Conservation (phyloP, 306 rosid species). For the Prunus fruticosa region DNA sequence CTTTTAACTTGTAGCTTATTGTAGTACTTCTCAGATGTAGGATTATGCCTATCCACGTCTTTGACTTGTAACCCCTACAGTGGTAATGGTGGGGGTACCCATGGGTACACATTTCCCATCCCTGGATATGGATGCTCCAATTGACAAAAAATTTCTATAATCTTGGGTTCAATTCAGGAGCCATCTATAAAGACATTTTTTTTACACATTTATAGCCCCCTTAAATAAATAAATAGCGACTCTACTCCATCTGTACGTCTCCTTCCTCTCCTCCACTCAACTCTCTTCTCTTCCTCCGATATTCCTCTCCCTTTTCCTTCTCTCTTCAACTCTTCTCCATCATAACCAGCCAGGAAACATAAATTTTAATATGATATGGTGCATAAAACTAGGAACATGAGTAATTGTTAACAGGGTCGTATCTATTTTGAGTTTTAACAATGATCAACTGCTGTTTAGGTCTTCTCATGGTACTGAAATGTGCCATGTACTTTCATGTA, state of each 20-base stretch:
- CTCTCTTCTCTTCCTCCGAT: background rate
- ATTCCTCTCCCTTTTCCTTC: background rate
- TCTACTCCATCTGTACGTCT: background rate
- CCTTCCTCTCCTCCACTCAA: too few species aligned
- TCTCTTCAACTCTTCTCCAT: background rate
- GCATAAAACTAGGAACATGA: background rate
- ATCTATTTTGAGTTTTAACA: background rate
- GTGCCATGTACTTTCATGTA: background rate
- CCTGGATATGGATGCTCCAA: too few species aligned
- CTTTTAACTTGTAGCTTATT: too few species aligned
- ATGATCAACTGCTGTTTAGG: background rate
- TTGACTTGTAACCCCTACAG: too few species aligned
- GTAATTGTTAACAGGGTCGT: background rate
- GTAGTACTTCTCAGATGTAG: too few species aligned
- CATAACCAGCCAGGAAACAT: background rate
- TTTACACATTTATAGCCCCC: background rate
- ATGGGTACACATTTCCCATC: too few species aligned
- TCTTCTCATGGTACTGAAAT: background rate
- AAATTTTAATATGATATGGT: background rate
- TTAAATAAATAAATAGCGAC: too few species aligned
- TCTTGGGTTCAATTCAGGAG: background rate
- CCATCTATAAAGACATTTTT: background rate
- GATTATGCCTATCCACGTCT: too few species aligned
- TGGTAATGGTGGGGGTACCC: too few species aligned
- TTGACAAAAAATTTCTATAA: too few species aligned